Base-by-base conservation (phyloP, 805 yeast species). In the Kodamaea jinghongensis region DNA sequence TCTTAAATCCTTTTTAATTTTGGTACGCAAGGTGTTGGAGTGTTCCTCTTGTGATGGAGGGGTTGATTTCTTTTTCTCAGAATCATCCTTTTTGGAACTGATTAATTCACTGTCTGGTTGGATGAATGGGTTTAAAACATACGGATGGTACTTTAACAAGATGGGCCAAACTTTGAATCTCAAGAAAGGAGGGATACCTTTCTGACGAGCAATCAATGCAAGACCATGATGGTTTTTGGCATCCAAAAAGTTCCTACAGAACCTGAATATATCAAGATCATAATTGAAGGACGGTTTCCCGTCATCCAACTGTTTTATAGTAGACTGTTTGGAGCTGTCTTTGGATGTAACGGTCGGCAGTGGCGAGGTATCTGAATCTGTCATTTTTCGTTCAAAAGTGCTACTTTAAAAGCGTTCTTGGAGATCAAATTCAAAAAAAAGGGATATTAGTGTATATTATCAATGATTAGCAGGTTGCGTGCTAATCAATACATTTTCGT, bases 131-230 rank as follows among this genome's bases (percentile, higher is more conserved):
- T 79, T 71, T 23, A 78, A 61, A 10, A 87, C 96, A 66, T 81
- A 86, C 1, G 97, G 96, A 58, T 90, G 97, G 51, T 79, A 79
- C 49, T 81, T 81, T 42, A 90, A 61, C 36, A 90, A 60, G 3
- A 86, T 63, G 1, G 96, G 96, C 97, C 97, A 90, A 6, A 86
- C 84, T 41, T 74, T 69, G 48, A 78, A 79, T 44, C 98, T 72
- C 39, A 88, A 67, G 41, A 79, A 74, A 1, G 95, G 91, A 1
- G 97, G 97, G 17, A 89, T 70, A 3, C 98, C 97, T 41, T 79
- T 69, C 48, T 83, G 89, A 46, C 96, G 73, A 4, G 96, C 91
- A 5, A 90, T 61, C 47, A 79, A 67, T 1, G 97, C 95, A 34
- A 90, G 62, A 0, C 89, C 86, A 34, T 81, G 79, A 42, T 81